These are phyloP conservation scores for Carex cristatella DNA, from an alignment of 176 grass and related monocot species.

Conservation along the genomic window DNA sequence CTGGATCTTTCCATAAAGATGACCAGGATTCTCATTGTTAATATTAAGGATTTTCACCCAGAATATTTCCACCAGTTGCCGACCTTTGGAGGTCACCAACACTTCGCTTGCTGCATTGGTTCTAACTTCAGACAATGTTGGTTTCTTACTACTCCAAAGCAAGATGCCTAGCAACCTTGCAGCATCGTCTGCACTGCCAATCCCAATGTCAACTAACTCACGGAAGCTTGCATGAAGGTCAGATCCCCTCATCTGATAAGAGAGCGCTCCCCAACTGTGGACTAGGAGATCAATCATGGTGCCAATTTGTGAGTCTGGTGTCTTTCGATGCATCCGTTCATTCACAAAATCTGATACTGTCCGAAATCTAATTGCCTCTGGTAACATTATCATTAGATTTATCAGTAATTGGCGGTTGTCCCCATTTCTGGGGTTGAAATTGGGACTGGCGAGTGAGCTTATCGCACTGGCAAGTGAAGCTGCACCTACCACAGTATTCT, in stretches of 20 bases:
- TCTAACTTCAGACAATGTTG: too few species aligned
- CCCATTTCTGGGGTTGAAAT: background rate
- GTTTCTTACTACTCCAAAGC: background rate
- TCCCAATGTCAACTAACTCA: background rate
- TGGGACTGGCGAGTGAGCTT: background rate
- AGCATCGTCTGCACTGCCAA: background rate
- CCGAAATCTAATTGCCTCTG: conserved; percentile 15
- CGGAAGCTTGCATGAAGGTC: conserved; percentile 5
- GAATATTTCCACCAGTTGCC: conserved; percentile 17
- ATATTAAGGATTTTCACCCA: conserved; percentile 5
- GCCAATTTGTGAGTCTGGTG: background rate
- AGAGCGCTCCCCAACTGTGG: conserved; percentile 3
- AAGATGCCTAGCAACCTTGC: background rate
- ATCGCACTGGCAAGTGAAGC: background rate
- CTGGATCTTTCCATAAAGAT: conserved; percentile 23
- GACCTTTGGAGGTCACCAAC: background rate
- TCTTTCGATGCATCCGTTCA: background rate
- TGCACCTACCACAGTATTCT: too few species aligned
- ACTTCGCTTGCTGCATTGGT: background rate
- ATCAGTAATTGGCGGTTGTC: background rate
- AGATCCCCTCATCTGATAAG: background rate
- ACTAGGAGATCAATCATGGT: background rate
- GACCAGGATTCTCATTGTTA: conserved; percentile 11
- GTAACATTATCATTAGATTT: conserved; percentile 13
- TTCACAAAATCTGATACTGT: conserved; percentile 12